Evolutionary conservation across 2,329 filamentous ascomycete species (phyloP).

Genomic region (Beauveria brongniartii): DNA sequence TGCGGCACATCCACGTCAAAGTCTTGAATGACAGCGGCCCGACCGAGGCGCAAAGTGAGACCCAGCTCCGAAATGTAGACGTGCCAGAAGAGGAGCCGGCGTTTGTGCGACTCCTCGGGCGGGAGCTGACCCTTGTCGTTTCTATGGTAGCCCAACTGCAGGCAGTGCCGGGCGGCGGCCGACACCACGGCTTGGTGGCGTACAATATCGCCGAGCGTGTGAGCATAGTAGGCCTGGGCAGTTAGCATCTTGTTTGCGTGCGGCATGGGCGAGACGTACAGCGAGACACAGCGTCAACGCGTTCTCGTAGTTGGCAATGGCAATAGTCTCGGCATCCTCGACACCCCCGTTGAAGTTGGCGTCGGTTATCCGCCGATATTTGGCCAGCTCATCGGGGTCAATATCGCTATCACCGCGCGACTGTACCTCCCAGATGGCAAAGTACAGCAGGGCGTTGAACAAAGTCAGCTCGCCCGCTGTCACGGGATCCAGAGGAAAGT

Average conservation of each 20-base stretch:
- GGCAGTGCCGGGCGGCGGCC: slow-evolving; percentile 14
- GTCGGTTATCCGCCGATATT: slow-evolving; percentile 9
- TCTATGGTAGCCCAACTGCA: slow-evolving; percentile 16
- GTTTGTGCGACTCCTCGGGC: slow-evolving; percentile 8
- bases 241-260: not conserved
- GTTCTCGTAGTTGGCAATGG: slow-evolving; percentile 13
- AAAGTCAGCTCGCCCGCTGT: slow-evolving; percentile 13
- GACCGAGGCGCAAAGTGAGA: slow-evolving; percentile 14
- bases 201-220: slow-evolving; percentile 13
- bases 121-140: slow-evolving; percentile 10
- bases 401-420: slow-evolving; percentile 10
- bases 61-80: slow-evolving; percentile 15
- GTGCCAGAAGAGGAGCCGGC: slow-evolving; percentile 16
- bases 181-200: slow-evolving; percentile 15
- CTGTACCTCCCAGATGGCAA: slow-evolving; percentile 14
- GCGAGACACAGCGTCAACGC: slow-evolving; percentile 13
- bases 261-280: not conserved
- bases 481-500: slow-evolving; percentile 16
- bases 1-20: slow-evolving; percentile 14
- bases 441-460: slow-evolving; percentile 14
- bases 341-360: slow-evolving; percentile 14
- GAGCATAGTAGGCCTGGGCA: slow-evolving; percentile 14
- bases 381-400: slow-evolving; percentile 8
- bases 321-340: slow-evolving; percentile 13
- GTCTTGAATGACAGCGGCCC: slow-evolving; percentile 14